Percentiles rank a stretch among this genome's conserved stretches.
These are phyloP conservation scores for Podila verticillata DNA, from an alignment of 192 early-diverging fungal genomes.

Conservation along the genomic window DNA sequence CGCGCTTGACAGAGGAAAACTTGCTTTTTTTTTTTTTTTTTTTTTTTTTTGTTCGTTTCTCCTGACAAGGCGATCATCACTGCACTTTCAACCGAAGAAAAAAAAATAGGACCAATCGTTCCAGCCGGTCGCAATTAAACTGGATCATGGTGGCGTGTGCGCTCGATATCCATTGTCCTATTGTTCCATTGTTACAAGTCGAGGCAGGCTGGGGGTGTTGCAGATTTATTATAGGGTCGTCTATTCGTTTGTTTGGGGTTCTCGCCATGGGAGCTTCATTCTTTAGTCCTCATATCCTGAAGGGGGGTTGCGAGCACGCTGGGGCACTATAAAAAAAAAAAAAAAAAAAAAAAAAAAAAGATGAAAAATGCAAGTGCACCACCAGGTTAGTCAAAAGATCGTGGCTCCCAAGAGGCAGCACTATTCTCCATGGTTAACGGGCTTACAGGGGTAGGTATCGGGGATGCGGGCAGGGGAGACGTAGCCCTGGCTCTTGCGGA, in stretches of 20 bases:
- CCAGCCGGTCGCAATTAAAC: too few relatives aligned
- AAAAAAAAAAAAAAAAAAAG: too few relatives aligned
- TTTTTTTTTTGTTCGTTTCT: not conserved
- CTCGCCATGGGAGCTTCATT: not conserved
- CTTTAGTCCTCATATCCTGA: slow-evolving; percentile 50
- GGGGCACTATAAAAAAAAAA: slow-evolving; percentile 14
- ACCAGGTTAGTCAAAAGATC: not conserved
- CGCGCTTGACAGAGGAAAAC: not conserved
- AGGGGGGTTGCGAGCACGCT: slow-evolving; percentile 48
- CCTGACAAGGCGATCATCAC: too few relatives aligned
- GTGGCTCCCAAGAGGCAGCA: too few relatives aligned
- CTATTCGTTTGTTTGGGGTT: not conserved
- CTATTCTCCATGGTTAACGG: too few relatives aligned
- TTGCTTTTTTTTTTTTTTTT: not conserved
- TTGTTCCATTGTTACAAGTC: too few relatives aligned
- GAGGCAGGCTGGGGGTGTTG: too few relatives aligned
- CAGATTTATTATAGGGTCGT: not conserved
- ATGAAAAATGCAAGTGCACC: not conserved
- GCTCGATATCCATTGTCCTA: too few relatives aligned
- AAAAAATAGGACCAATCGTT: too few relatives aligned
- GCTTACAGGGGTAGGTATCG: slow-evolving; percentile 45
- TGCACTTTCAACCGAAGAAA: too few relatives aligned
- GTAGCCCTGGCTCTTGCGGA: slow-evolving; percentile 43
- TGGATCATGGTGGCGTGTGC: too few relatives aligned
- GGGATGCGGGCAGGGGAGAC: slow-evolving; percentile 41